These are phyloP conservation scores for Coemansia sp. DNA, from an alignment of 192 early-diverging fungal species.

Conservation along the genomic window DNA sequence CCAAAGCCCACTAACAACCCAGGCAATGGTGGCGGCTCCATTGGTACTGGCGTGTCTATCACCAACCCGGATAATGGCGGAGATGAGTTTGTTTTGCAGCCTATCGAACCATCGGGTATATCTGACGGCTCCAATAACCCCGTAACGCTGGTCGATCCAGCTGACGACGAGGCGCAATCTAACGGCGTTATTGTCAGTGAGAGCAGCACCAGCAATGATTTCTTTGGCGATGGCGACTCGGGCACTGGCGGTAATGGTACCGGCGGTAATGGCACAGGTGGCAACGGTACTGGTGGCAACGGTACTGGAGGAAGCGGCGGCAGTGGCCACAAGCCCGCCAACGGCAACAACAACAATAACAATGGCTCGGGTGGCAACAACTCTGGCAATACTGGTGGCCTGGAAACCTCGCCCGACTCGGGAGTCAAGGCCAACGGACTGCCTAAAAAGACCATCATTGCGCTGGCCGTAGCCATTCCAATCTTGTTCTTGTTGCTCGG, in stretches of 20 bases:
- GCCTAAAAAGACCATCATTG: conserved; percentile 20
- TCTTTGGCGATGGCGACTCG: not conserved
- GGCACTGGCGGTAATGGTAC: not conserved
- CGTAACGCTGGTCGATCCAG: not conserved
- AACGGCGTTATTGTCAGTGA: not conserved
- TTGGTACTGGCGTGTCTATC: not conserved
- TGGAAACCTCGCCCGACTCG: not conserved
- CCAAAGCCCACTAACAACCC: not conserved
- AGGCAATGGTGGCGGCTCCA: not conserved
- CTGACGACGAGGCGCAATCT: not conserved
- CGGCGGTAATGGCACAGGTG: not conserved
- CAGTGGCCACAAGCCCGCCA: conserved; percentile 1
- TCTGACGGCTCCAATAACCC: not conserved
- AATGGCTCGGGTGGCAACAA: not conserved
- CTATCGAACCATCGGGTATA: not conserved
- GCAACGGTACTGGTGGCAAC: not conserved
- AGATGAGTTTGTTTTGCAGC: not conserved
- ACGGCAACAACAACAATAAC: not conserved
- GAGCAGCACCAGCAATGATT: not conserved
- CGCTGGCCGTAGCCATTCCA: conserved; percentile 19
- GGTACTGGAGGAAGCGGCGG: not conserved
- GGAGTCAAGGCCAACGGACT: not conserved
- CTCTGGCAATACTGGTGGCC: not conserved
- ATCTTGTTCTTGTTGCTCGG: conserved; percentile 20
- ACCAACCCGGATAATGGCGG: not conserved